Conservation (phyloP, 1,139 yeast species). For the Sugiyamaella paludigena region DNA sequence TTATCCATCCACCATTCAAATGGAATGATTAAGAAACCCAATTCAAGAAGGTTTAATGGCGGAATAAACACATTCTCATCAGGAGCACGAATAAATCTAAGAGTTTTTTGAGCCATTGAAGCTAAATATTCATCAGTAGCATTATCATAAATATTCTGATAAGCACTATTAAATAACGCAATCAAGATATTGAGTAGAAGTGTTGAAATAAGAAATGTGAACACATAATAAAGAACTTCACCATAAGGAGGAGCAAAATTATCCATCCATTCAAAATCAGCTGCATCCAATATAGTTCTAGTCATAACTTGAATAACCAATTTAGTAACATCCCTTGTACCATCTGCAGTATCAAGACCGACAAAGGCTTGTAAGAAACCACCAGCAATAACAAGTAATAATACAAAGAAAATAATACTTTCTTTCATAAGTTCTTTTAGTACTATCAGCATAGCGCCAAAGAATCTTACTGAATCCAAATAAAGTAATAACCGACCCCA, state of each 20-base stretch:
- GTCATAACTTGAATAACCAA: slow-evolving; percentile 63
- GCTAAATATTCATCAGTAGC: slow-evolving; percentile 85
- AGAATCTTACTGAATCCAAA: slow-evolving; percentile 76
- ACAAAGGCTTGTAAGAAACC: slow-evolving; percentile 87
- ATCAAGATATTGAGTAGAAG: slow-evolving; percentile 64
- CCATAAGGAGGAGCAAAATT: slow-evolving; percentile 84
- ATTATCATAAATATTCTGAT: slow-evolving; percentile 75
- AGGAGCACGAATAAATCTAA: slow-evolving; percentile 83
- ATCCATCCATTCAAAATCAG: slow-evolving; percentile 67
- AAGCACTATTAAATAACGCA: slow-evolving; percentile 84
- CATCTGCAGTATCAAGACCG: slow-evolving; percentile 86
- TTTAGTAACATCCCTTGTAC: slow-evolving; percentile 69
- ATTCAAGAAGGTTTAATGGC: slow-evolving; percentile 74
- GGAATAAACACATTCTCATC: slow-evolving; percentile 85
- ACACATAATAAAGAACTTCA: slow-evolving; percentile 67
- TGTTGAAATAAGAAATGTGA: slow-evolving; percentile 67
- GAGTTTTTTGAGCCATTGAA: slow-evolving; percentile 77
- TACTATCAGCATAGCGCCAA: slow-evolving; percentile 87
- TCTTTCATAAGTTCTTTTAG: slow-evolving; percentile 85
- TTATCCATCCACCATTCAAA: slow-evolving; percentile 40
- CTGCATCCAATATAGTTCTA: slow-evolving; percentile 69
- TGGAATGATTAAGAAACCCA: slow-evolving; percentile 46
- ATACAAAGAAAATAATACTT: slow-evolving; percentile 72
- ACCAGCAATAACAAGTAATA: slow-evolving; percentile 63
- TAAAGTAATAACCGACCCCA: slow-evolving; percentile 77